Evolutionary conservation across 2,329 filamentous ascomycete genomes (phyloP), one percentile per base, ranked within the genome.

Genomic region (Graphiopsis chlorocephala): DNA sequence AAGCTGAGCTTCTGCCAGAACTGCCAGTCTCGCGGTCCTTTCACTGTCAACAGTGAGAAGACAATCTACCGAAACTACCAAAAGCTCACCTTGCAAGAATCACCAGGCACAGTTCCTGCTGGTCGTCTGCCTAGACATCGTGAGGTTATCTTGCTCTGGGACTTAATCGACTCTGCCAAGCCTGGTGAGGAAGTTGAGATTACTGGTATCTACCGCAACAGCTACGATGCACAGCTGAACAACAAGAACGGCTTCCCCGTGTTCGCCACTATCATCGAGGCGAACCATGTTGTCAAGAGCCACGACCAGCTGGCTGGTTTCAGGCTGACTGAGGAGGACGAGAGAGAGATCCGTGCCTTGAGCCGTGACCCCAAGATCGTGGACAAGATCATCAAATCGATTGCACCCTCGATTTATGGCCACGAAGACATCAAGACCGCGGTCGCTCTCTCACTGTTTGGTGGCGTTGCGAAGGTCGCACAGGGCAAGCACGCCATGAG

Each of bases 41-140:
- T 99, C 75, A 96, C 90, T 0, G 83, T 99, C 69, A 98, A 98
- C 80, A 95, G 93, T 4, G 95, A 98, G 77, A 96, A 97, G 83
- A 99, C 95, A 0, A 91, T 99, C 17, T 99, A 99, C 80, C 90
- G 95, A 68, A 99, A 99, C 78, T 99, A 97, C 79, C 95, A 99
- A 78, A 99, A 97, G 76, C 83, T 99, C 72, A 99, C 95, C 0
- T 85, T 99, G 14, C 95, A 99, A 75, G 95, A 99, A 78, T 97
- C 96, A 0, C 95, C 95, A 4, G 96, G 95, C 63, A 98, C 95
- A 7, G 95, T 99, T 3, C 96, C 95, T 4, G 93, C 96, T 38
- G 95, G 95, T 73, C 93, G 95, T 78, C 85, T 99, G 55, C 95
- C 95, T 3, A 90, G 96, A 63, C 91, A 95, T 74, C 88, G 95